Evolutionary conservation across 192 early-diverging fungal genomes (phyloP).

Genomic region (Coemansia sp.): DNA sequence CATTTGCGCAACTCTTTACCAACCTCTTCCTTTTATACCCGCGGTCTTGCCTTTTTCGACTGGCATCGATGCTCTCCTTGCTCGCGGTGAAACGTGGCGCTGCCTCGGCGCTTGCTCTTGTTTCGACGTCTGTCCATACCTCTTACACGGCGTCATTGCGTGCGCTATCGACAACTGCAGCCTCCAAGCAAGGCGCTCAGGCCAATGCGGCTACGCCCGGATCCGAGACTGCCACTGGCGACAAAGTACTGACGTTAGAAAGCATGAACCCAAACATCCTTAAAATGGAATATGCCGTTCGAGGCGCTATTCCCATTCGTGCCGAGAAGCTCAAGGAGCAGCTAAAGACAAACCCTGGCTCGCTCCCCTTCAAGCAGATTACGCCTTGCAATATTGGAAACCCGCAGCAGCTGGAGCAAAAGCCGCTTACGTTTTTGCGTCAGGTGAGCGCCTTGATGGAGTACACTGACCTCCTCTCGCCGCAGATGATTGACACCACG

Average conservation of each 20-base stretch:
- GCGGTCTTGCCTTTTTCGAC: no score
- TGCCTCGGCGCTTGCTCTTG: background rate
- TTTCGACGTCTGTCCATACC: background rate
- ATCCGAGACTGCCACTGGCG: background rate
- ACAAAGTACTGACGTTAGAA: conserved; percentile 66
- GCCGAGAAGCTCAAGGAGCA: conserved; percentile 74
- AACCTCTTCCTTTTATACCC: background rate
- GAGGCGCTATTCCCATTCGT: conserved; percentile 90
- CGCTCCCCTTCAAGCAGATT: conserved; percentile 67
- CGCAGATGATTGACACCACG: conserved; percentile 52
- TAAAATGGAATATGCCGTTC: conserved; percentile 89
- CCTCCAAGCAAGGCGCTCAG: conserved; percentile 4
- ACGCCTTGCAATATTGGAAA: conserved; percentile 89
- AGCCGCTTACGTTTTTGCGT: conserved; percentile 94
- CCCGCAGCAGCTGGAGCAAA: conserved; percentile 84
- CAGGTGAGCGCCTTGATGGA: conserved; percentile 88
- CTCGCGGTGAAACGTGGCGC: conserved; percentile 1
- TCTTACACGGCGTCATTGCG: conserved; percentile 2
- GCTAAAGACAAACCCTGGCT: conserved; percentile 38
- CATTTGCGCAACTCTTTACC: no score
- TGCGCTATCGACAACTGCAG: conserved; percentile 26
- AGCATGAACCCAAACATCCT: conserved; percentile 69
- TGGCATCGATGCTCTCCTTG: conserved; percentile 5
- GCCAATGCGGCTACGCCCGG: background rate
- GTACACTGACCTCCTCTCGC: conserved; percentile 75